phyloP scores from a whole-genome alignment of 2,329 filamentous ascomycete species.

The Mycosphaerella sp. region DNA sequence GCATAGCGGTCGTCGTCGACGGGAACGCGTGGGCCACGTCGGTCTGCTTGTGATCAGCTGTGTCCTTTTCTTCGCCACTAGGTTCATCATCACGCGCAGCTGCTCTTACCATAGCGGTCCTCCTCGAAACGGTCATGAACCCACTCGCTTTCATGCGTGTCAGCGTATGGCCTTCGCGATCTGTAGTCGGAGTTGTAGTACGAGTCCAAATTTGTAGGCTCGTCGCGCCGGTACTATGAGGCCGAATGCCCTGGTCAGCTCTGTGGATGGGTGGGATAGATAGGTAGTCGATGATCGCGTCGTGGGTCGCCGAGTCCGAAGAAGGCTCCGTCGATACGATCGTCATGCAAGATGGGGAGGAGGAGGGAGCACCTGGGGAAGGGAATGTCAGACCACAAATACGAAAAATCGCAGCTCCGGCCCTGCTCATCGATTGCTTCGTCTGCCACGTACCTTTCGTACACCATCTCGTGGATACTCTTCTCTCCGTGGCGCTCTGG shows the following conservation, averaged over 20 bases:
- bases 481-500: conserved; percentile 45
- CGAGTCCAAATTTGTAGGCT: conserved; percentile 57
- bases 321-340: conserved; percentile 18
- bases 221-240: conserved; percentile 30
- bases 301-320: conserved; percentile 21
- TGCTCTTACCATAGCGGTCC: conserved; percentile 25
- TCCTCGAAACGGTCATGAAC: conserved; percentile 54
- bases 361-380: conserved; percentile 39
- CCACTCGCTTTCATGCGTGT: conserved; percentile 62
- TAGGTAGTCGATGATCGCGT: conserved; percentile 17
- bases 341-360: conserved; percentile 27
- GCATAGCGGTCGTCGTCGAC: conserved; percentile 22
- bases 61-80: background rate
- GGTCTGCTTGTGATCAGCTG: conserved; percentile 13
- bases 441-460: conserved; percentile 63
- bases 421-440: conserved; percentile 55
- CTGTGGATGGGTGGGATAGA: conserved; percentile 16
- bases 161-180: conserved; percentile 16
- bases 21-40: conserved; percentile 17
- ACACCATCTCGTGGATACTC: conserved; percentile 72
- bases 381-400: conserved; percentile 6
- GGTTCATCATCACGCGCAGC: background rate
- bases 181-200: conserved; percentile 37
- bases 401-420: conserved; percentile 75
- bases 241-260: conserved; percentile 35